Evolutionary conservation across 768 basidiomycete species (phyloP).

Genomic region (Mycena maculata): DNA sequence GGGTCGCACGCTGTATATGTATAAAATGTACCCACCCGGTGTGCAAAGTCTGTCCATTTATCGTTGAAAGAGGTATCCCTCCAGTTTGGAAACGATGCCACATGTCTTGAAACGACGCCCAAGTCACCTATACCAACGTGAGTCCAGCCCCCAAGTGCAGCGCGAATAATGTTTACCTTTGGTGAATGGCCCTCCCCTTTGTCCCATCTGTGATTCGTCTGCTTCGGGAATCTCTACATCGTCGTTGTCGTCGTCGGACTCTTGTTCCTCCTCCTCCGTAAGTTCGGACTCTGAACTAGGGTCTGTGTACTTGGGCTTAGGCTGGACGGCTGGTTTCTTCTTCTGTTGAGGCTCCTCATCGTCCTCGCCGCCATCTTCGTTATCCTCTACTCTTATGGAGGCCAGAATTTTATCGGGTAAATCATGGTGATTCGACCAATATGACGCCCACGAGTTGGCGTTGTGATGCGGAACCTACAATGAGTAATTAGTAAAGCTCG

Average conservation of each 20-base stretch:
- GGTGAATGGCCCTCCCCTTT: conserved; percentile 59
- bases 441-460: conserved; percentile 71
- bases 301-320: conserved; percentile 49
- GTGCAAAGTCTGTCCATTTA: conserved; percentile 65
- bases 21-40: conserved; percentile 9
- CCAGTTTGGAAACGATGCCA: conserved; percentile 63
- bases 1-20: not conserved
- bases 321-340: conserved; percentile 41
- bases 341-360: conserved; percentile 39
- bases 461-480: conserved; percentile 75
- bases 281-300: conserved; percentile 44
- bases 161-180: conserved; percentile 35
- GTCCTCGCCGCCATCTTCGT: conserved; percentile 40
- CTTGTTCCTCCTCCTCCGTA: conserved; percentile 45
- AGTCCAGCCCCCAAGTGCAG: not conserved
- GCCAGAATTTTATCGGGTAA: conserved; percentile 74
- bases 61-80: conserved; percentile 53
- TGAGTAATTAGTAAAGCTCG: conserved; percentile 17
- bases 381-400: conserved; percentile 48
- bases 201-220: conserved; percentile 65
- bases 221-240: conserved; percentile 47
- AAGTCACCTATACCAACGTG: conserved; percentile 57
- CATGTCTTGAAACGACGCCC: conserved; percentile 68
- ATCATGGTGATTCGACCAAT: conserved; percentile 75
- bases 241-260: conserved; percentile 46